Evolutionary conservation across 805 yeast species (phyloP).

Genomic region (Kluyveromyces siamensis): DNA sequence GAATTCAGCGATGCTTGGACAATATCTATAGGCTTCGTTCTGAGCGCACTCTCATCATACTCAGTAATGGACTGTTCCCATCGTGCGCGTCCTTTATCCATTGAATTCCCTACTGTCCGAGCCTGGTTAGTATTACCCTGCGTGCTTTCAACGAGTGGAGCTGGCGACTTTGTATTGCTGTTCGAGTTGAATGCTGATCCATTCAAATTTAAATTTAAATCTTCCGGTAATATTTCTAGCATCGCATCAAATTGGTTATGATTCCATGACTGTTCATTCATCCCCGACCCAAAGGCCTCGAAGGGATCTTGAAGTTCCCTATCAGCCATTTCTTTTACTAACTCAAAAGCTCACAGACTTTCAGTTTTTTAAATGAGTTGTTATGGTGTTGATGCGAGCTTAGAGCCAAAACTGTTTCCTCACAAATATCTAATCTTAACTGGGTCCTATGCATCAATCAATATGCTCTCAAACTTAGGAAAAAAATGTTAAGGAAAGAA

Average conservation of each 20-base stretch:
- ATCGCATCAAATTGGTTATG: constrained; percentile 22
- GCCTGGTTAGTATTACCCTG: neutral
- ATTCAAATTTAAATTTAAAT: constrained; percentile 11
- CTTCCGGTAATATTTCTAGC: constrained; percentile 30
- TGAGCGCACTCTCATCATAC: neutral
- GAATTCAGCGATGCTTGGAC: neutral
- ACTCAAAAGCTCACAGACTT: too few species aligned
- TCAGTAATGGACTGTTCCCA: neutral
- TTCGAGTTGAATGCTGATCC: neutral
- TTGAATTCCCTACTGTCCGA: neutral
- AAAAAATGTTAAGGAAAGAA: too few species aligned
- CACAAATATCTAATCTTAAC: too few species aligned
- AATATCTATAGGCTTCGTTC: constrained; percentile 23
- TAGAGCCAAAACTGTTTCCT: too few species aligned
- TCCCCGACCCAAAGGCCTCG: neutral
- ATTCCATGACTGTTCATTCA: constrained; percentile 1
- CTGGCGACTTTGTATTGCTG: neutral
- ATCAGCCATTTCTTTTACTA: constrained; percentile 1
- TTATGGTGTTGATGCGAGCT: too few species aligned
- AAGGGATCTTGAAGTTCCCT: constrained; percentile 2
- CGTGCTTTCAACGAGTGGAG: neutral
- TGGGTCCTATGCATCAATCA: too few species aligned
- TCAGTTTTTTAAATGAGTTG: too few species aligned
- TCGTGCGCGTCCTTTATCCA: neutral
- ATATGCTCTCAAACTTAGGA: too few species aligned